Evolutionary conservation across 805 yeast genomes (phyloP), one percentile per base, ranked within the genome.

Genomic region (Teunomyces stri): DNA sequence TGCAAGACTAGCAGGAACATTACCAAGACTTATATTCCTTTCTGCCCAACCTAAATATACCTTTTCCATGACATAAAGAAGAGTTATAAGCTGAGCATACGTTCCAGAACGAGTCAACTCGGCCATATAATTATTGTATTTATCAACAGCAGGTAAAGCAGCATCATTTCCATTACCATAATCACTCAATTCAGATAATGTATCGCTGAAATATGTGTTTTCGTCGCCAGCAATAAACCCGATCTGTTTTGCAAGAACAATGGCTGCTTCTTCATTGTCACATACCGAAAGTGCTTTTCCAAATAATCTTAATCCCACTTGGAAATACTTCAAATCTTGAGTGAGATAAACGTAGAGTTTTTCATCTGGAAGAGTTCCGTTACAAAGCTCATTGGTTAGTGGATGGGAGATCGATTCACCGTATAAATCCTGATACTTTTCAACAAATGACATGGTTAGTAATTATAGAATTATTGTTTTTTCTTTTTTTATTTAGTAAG

Each of bases 21-120:
- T 45, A 6, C 51, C 53, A 9, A 41, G 39, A 3, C 45, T 34
- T 1, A 61, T 48, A 30, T 67, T 62, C 48, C 65, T 55, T 28
- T 74, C 68, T 1, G 81, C 82, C 84, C 84, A 80, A 20, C 72
- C 73, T 38, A 76, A 64, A 53, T 79, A 80, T 0, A 76, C 77
- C 36, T 68, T 66, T 51, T 79, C 84, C 74, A 78, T 75, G 16
- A 70, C 66, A 60, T 71, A 79, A 36, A 69, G 47, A 30, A 66
- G 66, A 1, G 81, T 76, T 34, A 78, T 63, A 20, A 76, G 44
- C 51, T 75, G 73, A 3, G 68, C 63, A 49, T 78, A 79, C 0
- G 66, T 58, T 5, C 52, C 44, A 3, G 58, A 51, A 6, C 59
- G 47, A 4, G 58, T 59, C 47, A 74, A 57, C 10, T 64, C 52